Evolutionary conservation across 1,284 basidiomycete genomes (phyloP).

Genomic region (Austroboletus novae-zelandiae): DNA sequence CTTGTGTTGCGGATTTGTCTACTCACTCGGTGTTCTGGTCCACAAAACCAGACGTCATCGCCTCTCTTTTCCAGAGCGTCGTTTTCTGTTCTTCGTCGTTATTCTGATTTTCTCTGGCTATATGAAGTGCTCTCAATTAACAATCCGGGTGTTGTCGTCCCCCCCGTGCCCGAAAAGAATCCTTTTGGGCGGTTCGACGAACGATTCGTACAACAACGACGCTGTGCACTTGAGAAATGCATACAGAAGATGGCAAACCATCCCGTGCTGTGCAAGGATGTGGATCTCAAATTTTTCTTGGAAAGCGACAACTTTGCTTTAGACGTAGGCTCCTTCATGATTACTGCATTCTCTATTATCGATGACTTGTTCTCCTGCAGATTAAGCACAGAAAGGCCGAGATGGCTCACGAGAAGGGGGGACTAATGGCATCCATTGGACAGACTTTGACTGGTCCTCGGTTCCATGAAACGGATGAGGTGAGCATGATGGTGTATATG

Average conservation of each 20-base stretch:
- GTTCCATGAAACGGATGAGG: slow-evolving; percentile 93
- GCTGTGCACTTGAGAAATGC: slow-evolving; percentile 84
- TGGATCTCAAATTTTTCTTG: slow-evolving; percentile 84
- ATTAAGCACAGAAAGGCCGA: slow-evolving; percentile 86
- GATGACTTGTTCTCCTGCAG: slow-evolving; percentile 38
- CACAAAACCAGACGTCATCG: slow-evolving; percentile 66
- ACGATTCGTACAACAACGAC: slow-evolving; percentile 82
- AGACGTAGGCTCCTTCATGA: slow-evolving; percentile 54
- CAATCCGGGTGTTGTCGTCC: slow-evolving; percentile 97
- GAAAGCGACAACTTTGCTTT: slow-evolving; percentile 84
- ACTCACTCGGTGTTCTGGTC: neutral
- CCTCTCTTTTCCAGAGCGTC: slow-evolving; percentile 76
- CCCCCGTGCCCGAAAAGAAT: slow-evolving; percentile 95
- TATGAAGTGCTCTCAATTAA: slow-evolving; percentile 88
- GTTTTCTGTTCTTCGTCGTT: slow-evolving; percentile 91
- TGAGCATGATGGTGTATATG: slow-evolving; percentile 29
- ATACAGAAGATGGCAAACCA: slow-evolving; percentile 88
- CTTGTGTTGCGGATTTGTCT: neutral
- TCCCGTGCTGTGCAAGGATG: slow-evolving; percentile 80
- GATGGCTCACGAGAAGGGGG: slow-evolving; percentile 69
- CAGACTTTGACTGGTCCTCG: slow-evolving; percentile 78
- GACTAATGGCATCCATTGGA: slow-evolving; percentile 76
- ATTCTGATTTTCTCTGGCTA: slow-evolving; percentile 97
- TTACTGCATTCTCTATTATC: neutral
- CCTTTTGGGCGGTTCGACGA: slow-evolving; percentile 88